A percentile compares a stretch with the other conserved stretches of the same genome.
Conservation (phyloP, 2,329 filamentous ascomycete species). For the Sporothrix variecibatus region DNA sequence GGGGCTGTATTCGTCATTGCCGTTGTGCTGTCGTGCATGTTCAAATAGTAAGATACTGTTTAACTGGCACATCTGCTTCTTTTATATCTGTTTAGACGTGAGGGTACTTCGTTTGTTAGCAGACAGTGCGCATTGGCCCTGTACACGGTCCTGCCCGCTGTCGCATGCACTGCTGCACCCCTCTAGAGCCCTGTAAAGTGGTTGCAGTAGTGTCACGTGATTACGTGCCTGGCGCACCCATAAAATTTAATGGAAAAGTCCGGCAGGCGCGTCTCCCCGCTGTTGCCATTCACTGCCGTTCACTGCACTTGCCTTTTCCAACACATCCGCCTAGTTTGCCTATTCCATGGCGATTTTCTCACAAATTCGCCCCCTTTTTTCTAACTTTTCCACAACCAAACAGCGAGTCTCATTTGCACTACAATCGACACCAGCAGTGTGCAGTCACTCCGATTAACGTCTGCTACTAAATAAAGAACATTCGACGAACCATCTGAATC, state of each 20-base stretch:
- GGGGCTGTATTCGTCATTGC: neutral
- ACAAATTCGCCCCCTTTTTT: conserved; percentile 20
- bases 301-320: neutral
- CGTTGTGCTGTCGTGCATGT: neutral
- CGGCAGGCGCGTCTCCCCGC: conserved; percentile 24
- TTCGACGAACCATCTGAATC: neutral
- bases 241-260: neutral
- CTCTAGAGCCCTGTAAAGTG: conserved; percentile 9
- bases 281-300: neutral
- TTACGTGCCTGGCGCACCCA: conserved; percentile 14
- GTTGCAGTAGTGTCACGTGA: conserved; percentile 24
- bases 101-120: neutral
- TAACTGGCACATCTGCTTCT: neutral
- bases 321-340: neutral
- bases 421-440: neutral
- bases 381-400: neutral
- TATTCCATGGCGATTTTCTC: neutral
- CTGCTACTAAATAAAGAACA: neutral
- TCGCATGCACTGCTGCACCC: conserved; percentile 3
- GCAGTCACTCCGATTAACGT: neutral
- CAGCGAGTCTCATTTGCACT: neutral
- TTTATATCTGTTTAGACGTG: neutral
- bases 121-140: neutral
- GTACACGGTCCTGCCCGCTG: conserved; percentile 8
- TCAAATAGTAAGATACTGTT: neutral